Base-by-base conservation (phyloP, 108 stramenopile species). In the Nitzschia sp. region DNA sequence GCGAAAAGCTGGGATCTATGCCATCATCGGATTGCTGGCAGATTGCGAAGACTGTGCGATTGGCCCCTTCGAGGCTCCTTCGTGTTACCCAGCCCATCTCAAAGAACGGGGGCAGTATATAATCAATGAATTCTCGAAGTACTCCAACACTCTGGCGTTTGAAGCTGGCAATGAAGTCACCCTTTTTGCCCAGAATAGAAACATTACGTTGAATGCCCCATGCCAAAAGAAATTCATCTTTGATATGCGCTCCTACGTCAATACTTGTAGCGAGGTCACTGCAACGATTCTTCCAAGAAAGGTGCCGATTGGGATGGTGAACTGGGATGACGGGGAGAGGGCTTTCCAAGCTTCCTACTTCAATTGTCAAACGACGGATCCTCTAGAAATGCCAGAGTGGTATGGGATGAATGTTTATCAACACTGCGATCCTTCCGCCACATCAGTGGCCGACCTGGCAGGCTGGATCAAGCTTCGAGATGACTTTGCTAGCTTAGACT, bases 141-240 rank as follows among this genome's bases (percentile, higher is more conserved):
- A 80, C 47, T 29, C 35, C 45, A 83, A 83, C 53, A 46, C 59
- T 0, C 30, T 83, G 49, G 68, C 46, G 32, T 83, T 83, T 68
- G 54, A 38, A 19, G 79, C 79, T 28, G 79, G 78, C 8, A 79
- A 83, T 53, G 82, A 83, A 76, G 79, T 74, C 21, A 73, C 72
- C 36, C 54, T 69, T 25, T 70, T 53, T 64, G 53, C 63, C 5
- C 42, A 33, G 28, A 48, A 58, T 32, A 26, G 46, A 11, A 24
- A 70, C 0, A 55, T 33, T 55, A 59, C 78, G 46, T 54, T 56
- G 49, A 79, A 77, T 61, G 72, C 64, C 15, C 64, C 79, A 0
- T 83, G 82, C 59, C 74, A 77, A 48, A 79, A 80, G 53, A 83
- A 83, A 47, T 80, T 80, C 33, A 4, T 83, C n/a, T 49, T 66